Conservation (phyloP, 2,329 filamentous ascomycete species). For the Botryotinia narcissicola region DNA sequence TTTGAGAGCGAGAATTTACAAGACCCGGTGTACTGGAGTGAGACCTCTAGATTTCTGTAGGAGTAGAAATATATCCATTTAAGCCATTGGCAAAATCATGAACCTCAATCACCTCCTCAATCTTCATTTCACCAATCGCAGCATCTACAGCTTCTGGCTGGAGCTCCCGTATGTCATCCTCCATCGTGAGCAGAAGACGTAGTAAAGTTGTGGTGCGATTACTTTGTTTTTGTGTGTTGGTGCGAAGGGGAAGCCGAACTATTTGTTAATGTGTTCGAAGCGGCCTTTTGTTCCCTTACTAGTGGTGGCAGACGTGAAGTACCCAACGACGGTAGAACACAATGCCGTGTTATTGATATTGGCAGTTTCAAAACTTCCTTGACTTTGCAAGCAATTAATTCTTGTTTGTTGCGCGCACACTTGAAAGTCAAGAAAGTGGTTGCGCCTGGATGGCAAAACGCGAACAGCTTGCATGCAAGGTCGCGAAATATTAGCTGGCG, state of each 20-base stretch:
- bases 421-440: constrained; percentile 23
- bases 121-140: constrained; percentile 39
- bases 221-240: constrained; percentile 13
- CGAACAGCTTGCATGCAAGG: constrained; percentile 15
- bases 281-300: constrained; percentile 11
- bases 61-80: constrained; percentile 25
- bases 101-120: constrained; percentile 30
- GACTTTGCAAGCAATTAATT: constrained; percentile 18
- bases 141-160: constrained; percentile 36
- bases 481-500: constrained; percentile 22
- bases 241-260: constrained; percentile 17
- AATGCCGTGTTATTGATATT: constrained; percentile 5
- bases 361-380: neutral
- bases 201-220: constrained; percentile 16
- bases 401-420: constrained; percentile 14
- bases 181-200: constrained; percentile 30
- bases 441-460: constrained; percentile 24
- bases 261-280: constrained; percentile 11
- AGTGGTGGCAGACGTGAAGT: constrained; percentile 8
- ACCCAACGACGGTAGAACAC: constrained; percentile 4
- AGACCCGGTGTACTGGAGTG: constrained; percentile 32
- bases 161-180: constrained; percentile 32
- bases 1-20: constrained; percentile 31
- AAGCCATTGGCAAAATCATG: constrained; percentile 31
- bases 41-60: constrained; percentile 28